Conservation (phyloP, 495 filamentous ascomycete genomes). For the Hyaloscypha finlandica region DNA sequence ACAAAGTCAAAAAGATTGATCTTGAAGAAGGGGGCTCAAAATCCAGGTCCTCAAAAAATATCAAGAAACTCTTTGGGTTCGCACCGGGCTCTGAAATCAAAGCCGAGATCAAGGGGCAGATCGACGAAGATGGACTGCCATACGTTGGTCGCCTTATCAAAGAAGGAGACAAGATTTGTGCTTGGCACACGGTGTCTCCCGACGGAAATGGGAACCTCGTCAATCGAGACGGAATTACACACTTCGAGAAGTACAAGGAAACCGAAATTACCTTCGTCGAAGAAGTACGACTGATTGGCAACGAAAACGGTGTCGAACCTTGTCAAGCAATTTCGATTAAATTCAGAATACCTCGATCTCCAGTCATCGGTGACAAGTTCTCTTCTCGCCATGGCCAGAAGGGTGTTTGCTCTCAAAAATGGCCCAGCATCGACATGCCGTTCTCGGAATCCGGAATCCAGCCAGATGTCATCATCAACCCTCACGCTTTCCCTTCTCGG, state of each 20-base stretch:
- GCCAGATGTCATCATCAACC: conserved; percentile 98
- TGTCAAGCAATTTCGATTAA: conserved; percentile 87
- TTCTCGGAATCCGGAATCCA: conserved; percentile 97
- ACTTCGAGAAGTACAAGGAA: conserved; percentile 91
- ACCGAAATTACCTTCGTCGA: conserved; percentile 84
- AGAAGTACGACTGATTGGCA: conserved; percentile 87
- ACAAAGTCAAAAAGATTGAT: conserved; percentile 90
- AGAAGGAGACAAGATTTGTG: conserved; percentile 82
- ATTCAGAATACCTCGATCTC: conserved; percentile 84
- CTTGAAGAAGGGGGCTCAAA: conserved; percentile 69
- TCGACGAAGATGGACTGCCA: conserved; percentile 88
- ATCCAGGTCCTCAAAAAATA: conserved; percentile 42
- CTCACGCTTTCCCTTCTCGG: conserved; percentile 99
- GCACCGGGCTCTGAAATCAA: conserved; percentile 68
- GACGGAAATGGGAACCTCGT: conserved; percentile 74
- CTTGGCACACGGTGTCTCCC: conserved; percentile 82
- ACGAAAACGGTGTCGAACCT: conserved; percentile 77
- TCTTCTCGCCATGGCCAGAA: conserved; percentile 98
- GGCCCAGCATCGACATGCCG: conserved; percentile 92
- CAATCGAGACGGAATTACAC: conserved; percentile 77
- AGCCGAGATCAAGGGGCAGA: conserved; percentile 61
- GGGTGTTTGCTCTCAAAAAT: conserved; percentile 95
- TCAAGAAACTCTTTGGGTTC: conserved; percentile 82
- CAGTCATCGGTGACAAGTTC: conserved; percentile 97
- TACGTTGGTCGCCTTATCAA: conserved; percentile 71